These are phyloP conservation scores for Penicillium hordei DNA, from an alignment of 2,329 filamentous ascomycete species.

Conservation along the genomic window DNA sequence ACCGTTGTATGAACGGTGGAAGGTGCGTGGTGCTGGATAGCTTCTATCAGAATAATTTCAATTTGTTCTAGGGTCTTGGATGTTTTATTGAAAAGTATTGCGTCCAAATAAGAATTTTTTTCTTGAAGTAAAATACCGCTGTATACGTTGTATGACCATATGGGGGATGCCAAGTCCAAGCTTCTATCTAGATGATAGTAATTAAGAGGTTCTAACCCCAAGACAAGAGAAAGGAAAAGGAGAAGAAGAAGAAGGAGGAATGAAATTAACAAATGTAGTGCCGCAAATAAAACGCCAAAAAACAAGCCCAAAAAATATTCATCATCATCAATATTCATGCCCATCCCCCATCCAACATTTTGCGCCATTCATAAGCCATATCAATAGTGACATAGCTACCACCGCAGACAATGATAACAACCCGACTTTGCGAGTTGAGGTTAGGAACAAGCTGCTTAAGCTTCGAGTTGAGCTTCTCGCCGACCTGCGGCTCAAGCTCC, in stretches of 20 bases:
- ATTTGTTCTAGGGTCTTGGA: neutral
- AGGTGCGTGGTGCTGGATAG: neutral
- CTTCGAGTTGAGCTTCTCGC: slow-evolving; percentile 34
- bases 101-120: neutral
- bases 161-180: neutral
- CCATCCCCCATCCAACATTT: slow-evolving; percentile 45
- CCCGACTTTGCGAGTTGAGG: slow-evolving; percentile 65
- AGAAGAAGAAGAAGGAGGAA: neutral
- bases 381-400: slow-evolving; percentile 66
- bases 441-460: slow-evolving; percentile 63
- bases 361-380: slow-evolving; percentile 60
- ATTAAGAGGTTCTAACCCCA: neutral
- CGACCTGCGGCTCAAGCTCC: slow-evolving; percentile 22
- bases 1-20: neutral
- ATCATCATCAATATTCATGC: slow-evolving; percentile 18
- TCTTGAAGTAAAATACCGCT: neutral
- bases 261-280: neutral
- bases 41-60: neutral
- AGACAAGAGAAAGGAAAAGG: neutral
- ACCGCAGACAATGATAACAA: slow-evolving; percentile 85
- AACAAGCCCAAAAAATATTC: neutral
- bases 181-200: slow-evolving; percentile 1
- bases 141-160: neutral
- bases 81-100: neutral
- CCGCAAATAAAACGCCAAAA: slow-evolving; percentile 8